Percentiles rank a stretch among this genome's conserved stretches.
phyloP scores from a whole-genome alignment of 2,329 filamentous ascomycete genomes.

The Periconia sp. region DNA sequence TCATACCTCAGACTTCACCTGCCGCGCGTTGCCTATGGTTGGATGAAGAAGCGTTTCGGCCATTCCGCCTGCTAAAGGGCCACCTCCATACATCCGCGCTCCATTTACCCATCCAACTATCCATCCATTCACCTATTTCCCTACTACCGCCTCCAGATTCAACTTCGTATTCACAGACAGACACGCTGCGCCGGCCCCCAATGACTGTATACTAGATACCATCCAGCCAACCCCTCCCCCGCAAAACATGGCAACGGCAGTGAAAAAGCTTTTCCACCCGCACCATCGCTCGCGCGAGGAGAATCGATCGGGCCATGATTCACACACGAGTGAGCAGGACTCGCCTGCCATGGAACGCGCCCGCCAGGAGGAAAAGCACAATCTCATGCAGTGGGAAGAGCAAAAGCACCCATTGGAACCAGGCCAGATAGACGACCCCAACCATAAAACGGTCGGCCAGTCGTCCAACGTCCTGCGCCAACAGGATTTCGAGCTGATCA shows the following conservation, averaged over 20 bases:
- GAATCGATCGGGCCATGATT: slow-evolving; percentile 15
- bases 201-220: slow-evolving; percentile 17
- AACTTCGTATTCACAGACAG: slow-evolving; percentile 3
- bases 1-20: background rate
- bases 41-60: slow-evolving; percentile 21
- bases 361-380: slow-evolving; percentile 52
- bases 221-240: slow-evolving; percentile 11
- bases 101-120: slow-evolving; percentile 7
- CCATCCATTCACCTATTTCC: background rate
- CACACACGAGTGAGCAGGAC: slow-evolving; percentile 29
- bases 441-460: slow-evolving; percentile 50
- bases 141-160: background rate
- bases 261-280: slow-evolving; percentile 42
- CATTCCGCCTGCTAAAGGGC: slow-evolving; percentile 20
- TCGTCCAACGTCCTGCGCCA: slow-evolving; percentile 50
- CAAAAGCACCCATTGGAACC: slow-evolving; percentile 47
- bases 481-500: slow-evolving; percentile 70
- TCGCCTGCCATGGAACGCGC: slow-evolving; percentile 37
- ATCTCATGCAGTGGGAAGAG: slow-evolving; percentile 50
- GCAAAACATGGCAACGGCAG: slow-evolving; percentile 40
- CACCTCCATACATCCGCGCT: background rate
- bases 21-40: slow-evolving; percentile 24
- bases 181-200: slow-evolving; percentile 14
- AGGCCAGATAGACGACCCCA: slow-evolving; percentile 47
- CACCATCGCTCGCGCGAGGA: slow-evolving; percentile 35